These are phyloP conservation scores for Backusella parvicylindrica DNA, from an alignment of 192 early-diverging fungal genomes.

Conservation along the genomic window DNA sequence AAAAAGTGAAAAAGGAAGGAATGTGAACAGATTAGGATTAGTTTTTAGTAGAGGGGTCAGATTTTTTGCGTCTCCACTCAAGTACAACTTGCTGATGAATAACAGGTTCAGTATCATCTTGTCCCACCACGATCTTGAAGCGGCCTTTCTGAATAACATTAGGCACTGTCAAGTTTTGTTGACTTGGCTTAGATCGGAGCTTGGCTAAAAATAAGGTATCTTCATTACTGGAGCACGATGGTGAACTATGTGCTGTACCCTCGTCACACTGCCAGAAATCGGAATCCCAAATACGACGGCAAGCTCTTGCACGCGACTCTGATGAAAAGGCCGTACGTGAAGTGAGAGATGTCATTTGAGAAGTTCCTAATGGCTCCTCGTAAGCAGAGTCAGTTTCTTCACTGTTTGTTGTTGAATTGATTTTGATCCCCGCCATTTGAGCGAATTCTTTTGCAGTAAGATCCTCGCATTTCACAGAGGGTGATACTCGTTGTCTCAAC, in stretches of 20 bases:
- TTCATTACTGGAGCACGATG: background rate
- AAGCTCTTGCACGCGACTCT: conserved; percentile 1
- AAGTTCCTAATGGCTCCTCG: background rate
- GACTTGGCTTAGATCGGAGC: background rate
- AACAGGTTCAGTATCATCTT: conserved; percentile 9
- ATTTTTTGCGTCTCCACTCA: conserved; percentile 27
- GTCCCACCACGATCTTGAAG: conserved; percentile 25
- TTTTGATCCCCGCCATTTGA: conserved; percentile 29
- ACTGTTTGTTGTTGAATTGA: background rate
- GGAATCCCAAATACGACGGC: conserved; percentile 16
- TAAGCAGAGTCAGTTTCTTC: background rate
- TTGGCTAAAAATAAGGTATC: conserved; percentile 14
- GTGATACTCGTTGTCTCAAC: background rate
- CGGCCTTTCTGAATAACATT: conserved; percentile 22
- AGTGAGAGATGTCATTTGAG: conserved; percentile 11
- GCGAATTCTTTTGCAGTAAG: conserved; percentile 37
- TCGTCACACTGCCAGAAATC: background rate
- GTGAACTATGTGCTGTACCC: background rate
- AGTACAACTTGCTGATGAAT: conserved; percentile 4
- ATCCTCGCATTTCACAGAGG: conserved; percentile 23
- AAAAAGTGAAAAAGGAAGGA: background rate
- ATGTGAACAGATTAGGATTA: background rate
- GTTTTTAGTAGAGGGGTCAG: background rate
- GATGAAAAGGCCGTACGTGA: conserved; percentile 1
- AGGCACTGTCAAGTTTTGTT: background rate